Conservation (phyloP, 2,329 filamentous ascomycete genomes). For the Trichocomaceae sp. region DNA sequence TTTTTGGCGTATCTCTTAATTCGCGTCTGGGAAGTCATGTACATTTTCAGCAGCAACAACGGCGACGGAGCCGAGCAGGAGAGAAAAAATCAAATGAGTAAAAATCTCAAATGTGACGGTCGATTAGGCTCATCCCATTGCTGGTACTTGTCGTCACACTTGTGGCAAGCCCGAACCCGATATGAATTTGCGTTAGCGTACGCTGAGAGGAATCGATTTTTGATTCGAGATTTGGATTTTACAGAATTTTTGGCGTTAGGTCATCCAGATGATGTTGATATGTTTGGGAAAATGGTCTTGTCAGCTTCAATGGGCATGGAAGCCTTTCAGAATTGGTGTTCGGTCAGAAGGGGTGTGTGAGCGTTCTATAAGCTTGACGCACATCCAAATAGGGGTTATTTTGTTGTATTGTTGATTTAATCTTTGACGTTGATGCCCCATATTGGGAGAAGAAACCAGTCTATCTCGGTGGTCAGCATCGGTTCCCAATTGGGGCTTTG, state of each 20-base stretch:
- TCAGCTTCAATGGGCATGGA: slow-evolving; percentile 23
- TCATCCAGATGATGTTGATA: slow-evolving; percentile 22
- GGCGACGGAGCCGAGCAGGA: neutral
- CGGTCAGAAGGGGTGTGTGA: slow-evolving; percentile 12
- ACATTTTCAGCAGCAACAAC: neutral
- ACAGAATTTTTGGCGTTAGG: slow-evolving; percentile 16
- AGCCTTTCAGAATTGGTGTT: slow-evolving; percentile 22
- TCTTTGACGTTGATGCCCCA: too few relatives aligned
- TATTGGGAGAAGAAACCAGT: too few relatives aligned
- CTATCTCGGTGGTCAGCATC: too few relatives aligned
- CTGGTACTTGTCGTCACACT: slow-evolving; percentile 24
- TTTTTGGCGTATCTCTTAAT: slow-evolving; percentile 45
- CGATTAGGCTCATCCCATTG: slow-evolving; percentile 22
- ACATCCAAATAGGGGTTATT: neutral
- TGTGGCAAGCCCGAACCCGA: slow-evolving; percentile 23
- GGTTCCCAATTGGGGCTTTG: too few relatives aligned
- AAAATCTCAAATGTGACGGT: slow-evolving; percentile 19
- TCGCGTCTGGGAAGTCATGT: slow-evolving; percentile 21
- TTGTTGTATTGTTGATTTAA: neutral
- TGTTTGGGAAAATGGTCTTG: slow-evolving; percentile 24
- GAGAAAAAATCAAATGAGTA: neutral
- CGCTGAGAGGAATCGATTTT: slow-evolving; percentile 21
- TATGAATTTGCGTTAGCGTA: slow-evolving; percentile 27
- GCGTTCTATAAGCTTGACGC: neutral
- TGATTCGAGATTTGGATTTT: slow-evolving; percentile 23